Conservation (phyloP, 345 rosid species). For the Rhizophora mangle region DNA sequence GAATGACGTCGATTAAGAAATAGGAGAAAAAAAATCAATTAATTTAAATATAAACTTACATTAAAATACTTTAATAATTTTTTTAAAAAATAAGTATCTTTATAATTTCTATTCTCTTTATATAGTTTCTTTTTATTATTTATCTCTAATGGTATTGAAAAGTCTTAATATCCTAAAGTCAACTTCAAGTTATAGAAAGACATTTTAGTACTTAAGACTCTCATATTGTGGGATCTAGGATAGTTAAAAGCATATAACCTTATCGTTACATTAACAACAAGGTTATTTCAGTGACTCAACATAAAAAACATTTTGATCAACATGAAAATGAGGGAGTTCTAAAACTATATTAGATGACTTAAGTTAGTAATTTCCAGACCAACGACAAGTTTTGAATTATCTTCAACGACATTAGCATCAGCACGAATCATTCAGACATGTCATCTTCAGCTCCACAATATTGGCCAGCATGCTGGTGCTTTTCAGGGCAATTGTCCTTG, state of each 20-base stretch:
- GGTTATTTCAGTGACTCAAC: no score
- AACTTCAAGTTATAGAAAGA: background rate
- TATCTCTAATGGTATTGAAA: slow-evolving; percentile 6
- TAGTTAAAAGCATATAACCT: no score
- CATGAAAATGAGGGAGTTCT: background rate
- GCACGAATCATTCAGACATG: slow-evolving; percentile 51
- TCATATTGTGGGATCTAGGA: no score
- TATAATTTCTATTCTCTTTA: background rate
- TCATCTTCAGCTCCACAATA: slow-evolving; percentile 71
- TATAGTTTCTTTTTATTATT: background rate
- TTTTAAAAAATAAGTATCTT: background rate
- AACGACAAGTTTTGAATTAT: background rate
- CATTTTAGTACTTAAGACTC: no score
- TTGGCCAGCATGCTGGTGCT: slow-evolving; percentile 47
- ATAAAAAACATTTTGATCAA: no score
- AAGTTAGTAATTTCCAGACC: background rate
- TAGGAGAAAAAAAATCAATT: background rate
- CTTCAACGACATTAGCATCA: slow-evolving; percentile 4
- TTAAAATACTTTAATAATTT: no score
- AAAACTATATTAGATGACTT: no score
- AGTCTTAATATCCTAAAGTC: slow-evolving; percentile 3
- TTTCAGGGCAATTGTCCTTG: slow-evolving; percentile 43
- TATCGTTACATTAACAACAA: no score
- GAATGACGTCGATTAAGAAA: no score
- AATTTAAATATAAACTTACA: background rate